Evolutionary conservation across 257 asterid genomes (phyloP).

Genomic region (Sherardia arvensis): DNA sequence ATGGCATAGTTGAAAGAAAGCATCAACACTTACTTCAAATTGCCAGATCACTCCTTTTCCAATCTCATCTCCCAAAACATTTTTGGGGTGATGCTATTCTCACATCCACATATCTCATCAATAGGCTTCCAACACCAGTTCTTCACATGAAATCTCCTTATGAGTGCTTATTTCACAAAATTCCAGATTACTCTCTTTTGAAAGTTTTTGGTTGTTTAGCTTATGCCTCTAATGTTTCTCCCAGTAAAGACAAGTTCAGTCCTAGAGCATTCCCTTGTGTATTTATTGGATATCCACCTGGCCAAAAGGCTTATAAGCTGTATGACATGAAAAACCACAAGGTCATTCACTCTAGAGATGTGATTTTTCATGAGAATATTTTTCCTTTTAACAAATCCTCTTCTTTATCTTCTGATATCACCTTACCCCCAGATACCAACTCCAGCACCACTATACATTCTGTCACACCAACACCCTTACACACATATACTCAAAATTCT

Average conservation of each 20-base stretch:
- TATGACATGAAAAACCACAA: background rate
- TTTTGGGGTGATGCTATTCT: background rate
- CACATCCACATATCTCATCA: background rate
- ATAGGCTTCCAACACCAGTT: background rate
- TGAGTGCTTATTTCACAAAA: background rate
- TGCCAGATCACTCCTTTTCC: no score
- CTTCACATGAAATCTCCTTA: background rate
- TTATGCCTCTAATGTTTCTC: no score
- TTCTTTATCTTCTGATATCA: no score
- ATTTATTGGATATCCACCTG: background rate
- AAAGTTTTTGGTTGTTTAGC: no score
- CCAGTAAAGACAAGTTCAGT: background rate
- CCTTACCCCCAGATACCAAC: no score
- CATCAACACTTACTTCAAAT: background rate
- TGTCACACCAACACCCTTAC: no score
- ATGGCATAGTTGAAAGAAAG: background rate
- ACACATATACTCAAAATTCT: no score
- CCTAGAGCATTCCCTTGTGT: background rate
- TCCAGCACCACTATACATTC: no score
- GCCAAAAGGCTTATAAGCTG: background rate
- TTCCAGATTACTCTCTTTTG: no score
- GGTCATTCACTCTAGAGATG: background rate
- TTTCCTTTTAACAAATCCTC: background rate
- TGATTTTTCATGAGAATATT: background rate
- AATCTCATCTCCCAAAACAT: background rate